Evolutionary conservation across 1,284 basidiomycete genomes (phyloP), one percentile per base, ranked within the genome.

Genomic region (Porogramme epimiltina): DNA sequence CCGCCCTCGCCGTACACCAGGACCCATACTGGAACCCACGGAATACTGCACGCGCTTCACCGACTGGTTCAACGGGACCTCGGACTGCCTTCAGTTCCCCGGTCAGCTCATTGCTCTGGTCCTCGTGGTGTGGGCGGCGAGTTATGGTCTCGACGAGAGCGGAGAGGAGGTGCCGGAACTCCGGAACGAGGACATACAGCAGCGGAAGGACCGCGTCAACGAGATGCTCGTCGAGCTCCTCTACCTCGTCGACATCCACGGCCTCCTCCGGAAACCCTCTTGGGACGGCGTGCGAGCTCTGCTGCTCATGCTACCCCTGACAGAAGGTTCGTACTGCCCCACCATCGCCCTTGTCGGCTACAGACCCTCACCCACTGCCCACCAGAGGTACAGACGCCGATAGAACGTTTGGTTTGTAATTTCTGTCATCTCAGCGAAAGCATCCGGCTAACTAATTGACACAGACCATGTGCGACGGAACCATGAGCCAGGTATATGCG

Each of bases 241-340:
- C 23, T 80, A 82, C 52, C 80, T 92, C 51, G 81, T 95, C 44
- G 93, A 95, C 66, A 73, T 85, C 41, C 83, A 86, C 55, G 87
- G 86, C 16, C 70, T 95, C 20, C 74, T 94, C 65, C 78, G 93
- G n/a, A 83, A 84, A 52, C 91, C 91, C 1, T 82, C 86, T 3
- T 90, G 91, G 84, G 93, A 95, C 58, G 92, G 93, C 11, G 85
- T 93, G 24, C 79, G 90, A 34, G 82, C 84, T 2, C 73, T 95
- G 28, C 70, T 95, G 22, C 76, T 95, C 39, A 70, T 93, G 23
- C 71, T 92, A 51, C 93, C 93, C 6, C 75, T 95, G 36, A 85
- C 91, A 36, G 86, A 91, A 69, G 90, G 92, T 93, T 64, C 56
- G 72, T 67, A 6, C 37, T 46, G 15, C 37, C 49, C 41, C 23